Conservation (phyloP, 225 moss, liverwort and hornwort genomes). For the Marchantia paleacea region DNA sequence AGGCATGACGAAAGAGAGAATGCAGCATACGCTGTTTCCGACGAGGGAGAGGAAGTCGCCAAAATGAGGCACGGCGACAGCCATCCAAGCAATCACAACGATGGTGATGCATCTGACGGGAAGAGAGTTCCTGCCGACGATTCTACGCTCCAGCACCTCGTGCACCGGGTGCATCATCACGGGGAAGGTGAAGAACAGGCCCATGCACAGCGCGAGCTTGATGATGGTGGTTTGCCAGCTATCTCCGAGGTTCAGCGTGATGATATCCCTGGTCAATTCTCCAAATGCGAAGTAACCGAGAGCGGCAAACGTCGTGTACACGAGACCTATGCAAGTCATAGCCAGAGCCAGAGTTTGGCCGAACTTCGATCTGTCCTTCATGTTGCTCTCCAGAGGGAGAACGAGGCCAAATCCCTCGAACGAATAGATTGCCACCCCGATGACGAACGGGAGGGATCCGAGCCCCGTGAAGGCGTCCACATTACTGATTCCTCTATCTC, state of each 20-base stretch:
- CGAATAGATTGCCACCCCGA: slow-evolving; percentile 87
- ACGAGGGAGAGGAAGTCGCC: slow-evolving; percentile 78
- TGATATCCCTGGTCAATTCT: slow-evolving; percentile 70
- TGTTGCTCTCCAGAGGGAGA: slow-evolving; percentile 76
- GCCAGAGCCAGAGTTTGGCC: slow-evolving; percentile 63
- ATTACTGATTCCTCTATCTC: slow-evolving; percentile 36
- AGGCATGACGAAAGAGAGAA: slow-evolving; percentile 82
- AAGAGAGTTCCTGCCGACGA: slow-evolving; percentile 49
- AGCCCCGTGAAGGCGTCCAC: slow-evolving; percentile 65
- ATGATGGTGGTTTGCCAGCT: slow-evolving; percentile 66
- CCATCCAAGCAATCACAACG: slow-evolving; percentile 60
- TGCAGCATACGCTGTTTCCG: slow-evolving; percentile 87
- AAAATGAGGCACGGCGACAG: slow-evolving; percentile 78
- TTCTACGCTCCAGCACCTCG: slow-evolving; percentile 75
- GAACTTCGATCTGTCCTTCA: slow-evolving; percentile 68
- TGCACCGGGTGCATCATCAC: slow-evolving; percentile 98
- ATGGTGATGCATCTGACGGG: slow-evolving; percentile 55
- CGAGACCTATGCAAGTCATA: slow-evolving; percentile 54
- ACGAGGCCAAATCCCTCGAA: slow-evolving; percentile 87
- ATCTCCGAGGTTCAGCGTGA: slow-evolving; percentile 80
- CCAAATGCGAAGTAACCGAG: slow-evolving; percentile 87
- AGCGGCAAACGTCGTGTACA: slow-evolving; percentile 61
- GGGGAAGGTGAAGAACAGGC: slow-evolving; percentile 86
- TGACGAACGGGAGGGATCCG: slow-evolving; percentile 56
- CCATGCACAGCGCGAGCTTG: slow-evolving; percentile 70